A percentile compares a stretch with the other conserved stretches of the same genome.
phyloP scores from a whole-genome alignment of 78 protist genomes.

The Cyanophora paradoxa region DNA sequence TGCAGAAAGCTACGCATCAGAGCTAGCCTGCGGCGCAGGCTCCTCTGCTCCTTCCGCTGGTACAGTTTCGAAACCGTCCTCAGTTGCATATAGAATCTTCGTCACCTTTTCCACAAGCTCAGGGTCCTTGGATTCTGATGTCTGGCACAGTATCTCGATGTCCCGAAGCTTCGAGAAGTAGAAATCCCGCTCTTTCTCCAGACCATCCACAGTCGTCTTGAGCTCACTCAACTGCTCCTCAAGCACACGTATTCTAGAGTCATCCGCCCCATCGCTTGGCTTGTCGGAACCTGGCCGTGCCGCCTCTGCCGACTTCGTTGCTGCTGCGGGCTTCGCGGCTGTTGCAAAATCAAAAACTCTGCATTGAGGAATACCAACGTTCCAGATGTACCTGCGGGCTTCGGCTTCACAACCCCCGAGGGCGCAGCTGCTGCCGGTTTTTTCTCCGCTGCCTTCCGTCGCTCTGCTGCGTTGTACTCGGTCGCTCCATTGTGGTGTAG shows the following conservation, averaged over 20 bases:
- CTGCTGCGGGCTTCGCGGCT: not conserved
- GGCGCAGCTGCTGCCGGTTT: not conserved
- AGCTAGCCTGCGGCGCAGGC: too few relatives aligned
- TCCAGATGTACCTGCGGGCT: not conserved
- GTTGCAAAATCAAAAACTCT: not conserved
- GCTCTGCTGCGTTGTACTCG: not conserved
- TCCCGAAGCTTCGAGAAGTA: conserved; percentile 27
- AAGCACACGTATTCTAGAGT: too few relatives aligned
- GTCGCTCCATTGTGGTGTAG: conserved; percentile 2
- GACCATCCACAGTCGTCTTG: not conserved
- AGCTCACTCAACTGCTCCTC: not conserved
- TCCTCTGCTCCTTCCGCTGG: not conserved
- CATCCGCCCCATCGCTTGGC: too few relatives aligned
- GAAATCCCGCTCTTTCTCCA: conserved; percentile 28
- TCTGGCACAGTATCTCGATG: conserved; percentile 20
- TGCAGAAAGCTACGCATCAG: too few relatives aligned
- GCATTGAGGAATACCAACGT: not conserved
- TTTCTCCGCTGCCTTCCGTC: conserved; percentile 8
- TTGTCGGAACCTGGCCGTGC: too few relatives aligned
- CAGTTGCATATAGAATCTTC: conserved; percentile 16
- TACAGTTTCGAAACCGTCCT: conserved; percentile 12
- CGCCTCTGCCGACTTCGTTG: not conserved
- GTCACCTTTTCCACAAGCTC: not conserved
- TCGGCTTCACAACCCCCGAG: not conserved
- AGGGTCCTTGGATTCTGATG: not conserved